Base-by-base conservation (phyloP, 331 rosid genomes). In the Erythrophleum ivorense region DNA sequence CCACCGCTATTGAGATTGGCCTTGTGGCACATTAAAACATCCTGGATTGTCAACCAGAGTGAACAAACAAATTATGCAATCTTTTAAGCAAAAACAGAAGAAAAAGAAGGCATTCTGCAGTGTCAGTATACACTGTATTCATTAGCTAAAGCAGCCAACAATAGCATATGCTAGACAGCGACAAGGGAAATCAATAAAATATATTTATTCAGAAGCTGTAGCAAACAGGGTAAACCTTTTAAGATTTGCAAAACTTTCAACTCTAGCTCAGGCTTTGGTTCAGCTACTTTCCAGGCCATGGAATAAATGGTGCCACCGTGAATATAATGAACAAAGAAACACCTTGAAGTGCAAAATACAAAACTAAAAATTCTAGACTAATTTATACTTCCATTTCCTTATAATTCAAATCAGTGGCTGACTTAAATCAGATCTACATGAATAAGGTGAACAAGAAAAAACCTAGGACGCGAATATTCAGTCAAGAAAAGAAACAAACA, bases 381-480 rank as follows among this genome's bases (percentile, higher is more conserved):
- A 76, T 41, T 58, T 24, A 52, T 21, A 41, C 50, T n/a, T 18
- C 55, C 21, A 34, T 18, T 46, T 49, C 54, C 36, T 15, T 15
- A 14, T 4, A 64, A 71, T 6, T 58, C 38, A 81, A 76, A 85
- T 12, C 16, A 81, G 21, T 18, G n/a, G 33, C 84, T 4, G 59
- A 77, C 80, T 84, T 71, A 78, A 78, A 85, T 80, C 83, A 85
- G 90, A 89, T 89, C 89, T 78, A 78, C 19, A 52, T 24, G 38
- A 85, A 46, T 49, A 80, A 77, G 72, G 15, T 24, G 5, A 79
- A 54, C 14, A 76, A 48, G 76, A 45, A 75, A 80, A 7, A 53
- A 24, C 31, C 24, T 2, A 10, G 55, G 58, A 71, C 78, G 66
- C 12, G 6, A 21, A 46, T 41, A 73, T 31, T 19, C 68, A 43